Evolutionary conservation across 768 basidiomycete species (phyloP).

Genomic region (Trametes coccinea): DNA sequence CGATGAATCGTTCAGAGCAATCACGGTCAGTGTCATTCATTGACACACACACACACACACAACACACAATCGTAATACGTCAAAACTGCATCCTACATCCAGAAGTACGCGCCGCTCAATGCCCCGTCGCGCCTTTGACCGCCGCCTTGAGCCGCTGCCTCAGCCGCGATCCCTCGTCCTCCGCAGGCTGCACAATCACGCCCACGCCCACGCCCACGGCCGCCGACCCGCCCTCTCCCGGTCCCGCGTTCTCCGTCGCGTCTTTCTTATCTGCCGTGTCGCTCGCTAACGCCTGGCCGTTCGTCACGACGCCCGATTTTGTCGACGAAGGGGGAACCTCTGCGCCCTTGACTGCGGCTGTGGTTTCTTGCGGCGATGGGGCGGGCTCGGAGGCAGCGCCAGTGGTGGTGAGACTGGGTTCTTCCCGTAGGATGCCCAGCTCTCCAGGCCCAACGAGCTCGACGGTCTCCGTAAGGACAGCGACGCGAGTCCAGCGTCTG

Average conservation of each 20-base stretch:
- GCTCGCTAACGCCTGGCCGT: too few species aligned
- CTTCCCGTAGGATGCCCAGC: constrained; percentile 29
- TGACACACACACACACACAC: too few species aligned
- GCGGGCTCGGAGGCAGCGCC: too few species aligned
- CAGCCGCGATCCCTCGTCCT: constrained; percentile 27
- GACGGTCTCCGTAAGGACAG: constrained; percentile 71
- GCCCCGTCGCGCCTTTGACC: constrained; percentile 21
- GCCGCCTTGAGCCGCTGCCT: constrained; percentile 29
- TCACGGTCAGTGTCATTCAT: too few species aligned
- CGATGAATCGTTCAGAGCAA: too few species aligned
- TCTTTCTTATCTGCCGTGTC: background rate
- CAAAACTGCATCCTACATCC: too few species aligned
- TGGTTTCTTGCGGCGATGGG: background rate
- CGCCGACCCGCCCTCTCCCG: background rate
- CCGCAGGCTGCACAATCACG: background rate
- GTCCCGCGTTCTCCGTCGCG: background rate
- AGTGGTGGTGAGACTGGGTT: background rate
- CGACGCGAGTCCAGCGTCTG: constrained; percentile 84
- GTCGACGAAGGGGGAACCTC: too few species aligned
- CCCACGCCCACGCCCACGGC: background rate
- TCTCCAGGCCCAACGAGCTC: constrained; percentile 48
- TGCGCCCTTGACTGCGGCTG: background rate
- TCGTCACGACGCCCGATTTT: too few species aligned
- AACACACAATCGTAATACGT: too few species aligned
- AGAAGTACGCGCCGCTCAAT: background rate